Evolutionary conservation across 495 filamentous ascomycete genomes (phyloP).

Genomic region (Tuber borchii): DNA sequence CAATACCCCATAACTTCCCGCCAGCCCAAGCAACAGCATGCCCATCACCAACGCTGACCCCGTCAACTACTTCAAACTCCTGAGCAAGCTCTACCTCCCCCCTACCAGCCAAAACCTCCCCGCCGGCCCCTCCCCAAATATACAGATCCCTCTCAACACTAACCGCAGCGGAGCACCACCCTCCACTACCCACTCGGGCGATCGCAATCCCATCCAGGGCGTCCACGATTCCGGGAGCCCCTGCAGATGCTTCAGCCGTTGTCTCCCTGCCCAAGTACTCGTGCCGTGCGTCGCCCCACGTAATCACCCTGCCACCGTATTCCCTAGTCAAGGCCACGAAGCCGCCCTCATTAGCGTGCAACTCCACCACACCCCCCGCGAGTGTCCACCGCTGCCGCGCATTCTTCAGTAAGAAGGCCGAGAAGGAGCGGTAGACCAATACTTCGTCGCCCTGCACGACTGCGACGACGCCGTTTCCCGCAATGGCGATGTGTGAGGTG

Average conservation of each 20-base stretch:
- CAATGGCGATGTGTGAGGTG: constrained; percentile 22
- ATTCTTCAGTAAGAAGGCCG: background rate
- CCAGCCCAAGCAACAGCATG: constrained; percentile 54
- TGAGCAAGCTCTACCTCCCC: constrained; percentile 41
- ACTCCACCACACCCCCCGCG: constrained; percentile 8
- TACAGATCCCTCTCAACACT: constrained; percentile 56
- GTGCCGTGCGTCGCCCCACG: constrained; percentile 34
- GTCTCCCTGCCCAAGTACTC: constrained; percentile 15
- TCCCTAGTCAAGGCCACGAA: constrained; percentile 22
- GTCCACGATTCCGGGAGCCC: constrained; percentile 23
- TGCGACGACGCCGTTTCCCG: constrained; percentile 28
- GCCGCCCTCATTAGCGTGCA: constrained; percentile 25
- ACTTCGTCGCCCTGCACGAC: background rate
- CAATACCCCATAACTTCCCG: constrained; percentile 52
- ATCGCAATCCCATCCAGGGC: constrained; percentile 32
- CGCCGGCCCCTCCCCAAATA: constrained; percentile 52
- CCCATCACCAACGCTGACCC: constrained; percentile 52
- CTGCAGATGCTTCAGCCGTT: background rate
- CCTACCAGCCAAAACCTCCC: constrained; percentile 20
- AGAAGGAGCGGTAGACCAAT: background rate
- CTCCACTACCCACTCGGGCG: constrained; percentile 41
- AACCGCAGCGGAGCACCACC: constrained; percentile 54
- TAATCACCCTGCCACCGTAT: constrained; percentile 22
- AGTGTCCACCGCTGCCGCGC: background rate
- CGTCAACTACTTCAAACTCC: constrained; percentile 46